Percentiles rank a stretch among this genome's conserved stretches.
phyloP scores from a whole-genome alignment of 106 monocot genomes.

The Phalaenopsis equestris region DNA sequence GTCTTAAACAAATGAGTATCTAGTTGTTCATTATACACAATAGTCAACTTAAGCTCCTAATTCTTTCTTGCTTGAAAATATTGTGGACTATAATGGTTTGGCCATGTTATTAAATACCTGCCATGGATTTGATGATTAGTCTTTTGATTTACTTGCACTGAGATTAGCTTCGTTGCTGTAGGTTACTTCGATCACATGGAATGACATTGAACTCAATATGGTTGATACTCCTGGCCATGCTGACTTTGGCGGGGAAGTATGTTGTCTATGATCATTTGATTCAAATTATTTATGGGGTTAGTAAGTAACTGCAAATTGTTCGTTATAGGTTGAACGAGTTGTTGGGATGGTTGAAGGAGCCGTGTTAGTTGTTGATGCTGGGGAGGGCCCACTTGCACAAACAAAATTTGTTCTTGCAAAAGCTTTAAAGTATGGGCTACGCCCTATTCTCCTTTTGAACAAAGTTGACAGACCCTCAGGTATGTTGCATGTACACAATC shows the following conservation, averaged over 20 bases:
- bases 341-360: constrained; percentile 70
- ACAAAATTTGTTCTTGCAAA: constrained; percentile 98
- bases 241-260: constrained; percentile 24
- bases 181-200: constrained; percentile 34
- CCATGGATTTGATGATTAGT: too few relatives aligned
- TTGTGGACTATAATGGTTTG: not conserved
- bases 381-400: constrained; percentile 97
- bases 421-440: constrained; percentile 86
- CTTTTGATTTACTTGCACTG: not conserved
- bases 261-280: constrained; percentile 1
- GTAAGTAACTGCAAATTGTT: not conserved
- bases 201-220: constrained; percentile 27
- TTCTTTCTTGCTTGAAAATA: not conserved
- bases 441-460: constrained; percentile 87
- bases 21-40: not conserved
- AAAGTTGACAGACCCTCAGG: constrained; percentile 94
- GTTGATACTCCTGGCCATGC: constrained; percentile 29
- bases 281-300: not conserved
- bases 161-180: constrained; percentile 47
- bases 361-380: constrained; percentile 95
- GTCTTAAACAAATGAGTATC: not conserved
- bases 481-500: not conserved
- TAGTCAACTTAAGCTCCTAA: not conserved
- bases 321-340: constrained; percentile 17
- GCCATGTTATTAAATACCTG: not conserved